Evolutionary conservation across 768 basidiomycete genomes (phyloP).

Genomic region (Xerocomellus intermedius): DNA sequence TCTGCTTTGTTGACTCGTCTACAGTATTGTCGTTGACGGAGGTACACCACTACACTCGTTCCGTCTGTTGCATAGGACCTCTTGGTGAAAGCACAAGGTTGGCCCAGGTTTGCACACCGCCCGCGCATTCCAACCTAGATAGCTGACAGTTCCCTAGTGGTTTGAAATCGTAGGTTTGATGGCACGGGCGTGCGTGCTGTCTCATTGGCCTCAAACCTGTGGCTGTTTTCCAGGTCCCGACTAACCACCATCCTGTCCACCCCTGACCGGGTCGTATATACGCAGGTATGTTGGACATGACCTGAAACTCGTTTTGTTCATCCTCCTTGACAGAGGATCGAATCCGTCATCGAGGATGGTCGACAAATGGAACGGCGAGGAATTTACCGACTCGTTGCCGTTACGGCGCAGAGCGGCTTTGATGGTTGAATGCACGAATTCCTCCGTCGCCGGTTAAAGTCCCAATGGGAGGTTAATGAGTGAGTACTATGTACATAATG

Average conservation of each 20-base stretch:
- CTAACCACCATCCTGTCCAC: constrained; percentile 29
- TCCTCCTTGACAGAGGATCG: neutral
- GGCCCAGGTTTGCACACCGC: neutral
- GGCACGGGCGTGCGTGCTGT: neutral
- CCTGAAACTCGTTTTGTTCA: neutral
- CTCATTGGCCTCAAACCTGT: neutral
- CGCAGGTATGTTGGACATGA: neutral
- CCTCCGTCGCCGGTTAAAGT: neutral
- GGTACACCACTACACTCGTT: neutral
- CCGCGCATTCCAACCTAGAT: neutral
- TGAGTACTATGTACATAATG: neutral
- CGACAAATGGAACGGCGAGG: neutral
- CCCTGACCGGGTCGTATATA: neutral
- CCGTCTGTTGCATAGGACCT: neutral
- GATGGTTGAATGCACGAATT: neutral
- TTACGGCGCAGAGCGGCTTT: neutral
- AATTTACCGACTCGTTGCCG: neutral
- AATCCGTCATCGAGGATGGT: neutral
- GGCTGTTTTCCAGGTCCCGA: constrained; percentile 44
- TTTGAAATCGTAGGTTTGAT: neutral
- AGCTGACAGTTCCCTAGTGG: neutral
- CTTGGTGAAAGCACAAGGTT: neutral
- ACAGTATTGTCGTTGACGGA: too few species aligned
- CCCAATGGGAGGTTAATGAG: neutral
- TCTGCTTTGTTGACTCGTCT: too few species aligned